Percentiles rank a stretch among this genome's conserved stretches.
phyloP scores from a whole-genome alignment of 805 yeast species.

The Wickerhamomyces bisporus region DNA sequence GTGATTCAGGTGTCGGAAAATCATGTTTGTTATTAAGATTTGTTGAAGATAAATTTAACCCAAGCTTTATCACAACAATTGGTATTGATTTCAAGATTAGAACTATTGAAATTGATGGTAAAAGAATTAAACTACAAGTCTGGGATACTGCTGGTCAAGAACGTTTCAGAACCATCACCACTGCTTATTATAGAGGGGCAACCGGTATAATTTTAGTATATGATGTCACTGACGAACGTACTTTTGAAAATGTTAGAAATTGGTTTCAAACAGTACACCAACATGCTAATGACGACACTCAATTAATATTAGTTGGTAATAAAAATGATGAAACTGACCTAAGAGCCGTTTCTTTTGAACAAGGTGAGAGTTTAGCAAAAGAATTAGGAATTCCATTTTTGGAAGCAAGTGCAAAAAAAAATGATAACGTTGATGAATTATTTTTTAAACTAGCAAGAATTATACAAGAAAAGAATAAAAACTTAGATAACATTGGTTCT shows the following conservation, averaged over 20 bases:
- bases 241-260: slow-evolving; percentile 86
- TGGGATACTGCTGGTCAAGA: slow-evolving; percentile 99
- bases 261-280: slow-evolving; percentile 96
- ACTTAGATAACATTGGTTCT: slow-evolving; percentile 26
- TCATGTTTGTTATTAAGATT: slow-evolving; percentile 88
- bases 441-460: slow-evolving; percentile 84
- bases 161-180: slow-evolving; percentile 88
- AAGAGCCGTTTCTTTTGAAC: slow-evolving; percentile 83
- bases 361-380: slow-evolving; percentile 84
- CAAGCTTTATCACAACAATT: slow-evolving; percentile 93
- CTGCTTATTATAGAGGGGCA: slow-evolving; percentile 89
- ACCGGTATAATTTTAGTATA: slow-evolving; percentile 82
- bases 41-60: slow-evolving; percentile 95
- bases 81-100: slow-evolving; percentile 98
- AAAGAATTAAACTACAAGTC: slow-evolving; percentile 87
- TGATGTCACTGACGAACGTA: slow-evolving; percentile 84
- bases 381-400: slow-evolving; percentile 86
- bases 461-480: slow-evolving; percentile 71
- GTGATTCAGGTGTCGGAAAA: slow-evolving; percentile 89
- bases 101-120: slow-evolving; percentile 90
- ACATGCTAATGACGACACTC: slow-evolving; percentile 95
- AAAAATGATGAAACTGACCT: slow-evolving; percentile 87
- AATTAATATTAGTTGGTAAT: slow-evolving; percentile 90
- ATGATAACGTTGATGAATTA: slow-evolving; percentile 85
- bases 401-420: slow-evolving; percentile 95